Conservation (phyloP, 1,284 basidiomycete species). For the Marasmius fiardii region DNA sequence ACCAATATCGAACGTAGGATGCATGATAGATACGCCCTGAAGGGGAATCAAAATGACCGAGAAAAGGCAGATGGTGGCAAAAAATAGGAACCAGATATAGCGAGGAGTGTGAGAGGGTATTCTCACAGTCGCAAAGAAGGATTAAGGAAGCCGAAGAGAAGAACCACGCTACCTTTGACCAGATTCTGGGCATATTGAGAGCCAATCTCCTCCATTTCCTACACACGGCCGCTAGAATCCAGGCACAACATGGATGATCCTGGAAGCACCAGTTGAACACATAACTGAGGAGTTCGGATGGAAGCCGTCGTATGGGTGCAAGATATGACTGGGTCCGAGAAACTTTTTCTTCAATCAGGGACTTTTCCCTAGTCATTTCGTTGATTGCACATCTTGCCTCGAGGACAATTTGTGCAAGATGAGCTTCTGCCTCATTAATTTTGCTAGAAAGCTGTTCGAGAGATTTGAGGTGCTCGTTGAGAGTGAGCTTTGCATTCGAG, state of each 20-base stretch:
- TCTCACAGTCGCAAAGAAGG: conserved; percentile 9
- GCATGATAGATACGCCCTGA: conserved; percentile 3
- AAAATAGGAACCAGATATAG: too few species aligned
- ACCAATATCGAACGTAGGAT: not conserved
- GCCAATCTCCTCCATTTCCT: conserved; percentile 58
- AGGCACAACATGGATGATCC: conserved; percentile 62
- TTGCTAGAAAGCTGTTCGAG: not conserved
- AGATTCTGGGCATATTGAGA: conserved; percentile 60
- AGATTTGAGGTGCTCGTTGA: not conserved
- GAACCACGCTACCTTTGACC: conserved; percentile 62
- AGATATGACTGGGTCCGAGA: conserved; percentile 49
- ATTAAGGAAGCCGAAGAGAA: conserved; percentile 10
- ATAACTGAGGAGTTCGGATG: conserved; percentile 60
- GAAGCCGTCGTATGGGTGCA: conserved; percentile 64
- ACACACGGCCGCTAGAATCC: conserved; percentile 66
- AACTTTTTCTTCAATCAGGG: conserved; percentile 7
- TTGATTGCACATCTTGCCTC: conserved; percentile 4
- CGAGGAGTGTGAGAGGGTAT: conserved; percentile 8
- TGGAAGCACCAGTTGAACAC: conserved; percentile 68
- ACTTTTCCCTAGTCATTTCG: conserved; percentile 7
- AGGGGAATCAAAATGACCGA: conserved; percentile 11
- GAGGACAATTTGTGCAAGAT: conserved; percentile 5
- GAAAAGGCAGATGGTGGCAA: conserved; percentile 12
- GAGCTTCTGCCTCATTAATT: conserved; percentile 1
- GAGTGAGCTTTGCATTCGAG: conserved; percentile 82